Percentiles rank a stretch among this genome's conserved stretches.
These are phyloP conservation scores for Termitomyces sp. DNA, from an alignment of 1,284 basidiomycete genomes.

Conservation along the genomic window DNA sequence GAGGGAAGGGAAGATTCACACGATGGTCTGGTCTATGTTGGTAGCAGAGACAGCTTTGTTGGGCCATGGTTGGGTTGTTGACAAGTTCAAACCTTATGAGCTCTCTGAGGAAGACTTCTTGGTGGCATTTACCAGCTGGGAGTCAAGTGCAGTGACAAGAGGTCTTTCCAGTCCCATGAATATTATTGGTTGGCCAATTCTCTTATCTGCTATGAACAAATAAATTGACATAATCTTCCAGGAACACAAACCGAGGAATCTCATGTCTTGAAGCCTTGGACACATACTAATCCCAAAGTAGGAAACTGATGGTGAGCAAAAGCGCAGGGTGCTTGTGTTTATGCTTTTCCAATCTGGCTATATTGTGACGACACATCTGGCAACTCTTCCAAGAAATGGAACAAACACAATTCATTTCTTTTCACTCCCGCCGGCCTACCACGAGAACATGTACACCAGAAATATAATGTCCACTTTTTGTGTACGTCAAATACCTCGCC, in stretches of 20 bases:
- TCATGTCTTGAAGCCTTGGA: constrained; percentile 13
- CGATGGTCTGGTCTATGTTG: constrained; percentile 17
- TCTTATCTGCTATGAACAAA: neutral
- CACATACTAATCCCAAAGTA: constrained; percentile 11
- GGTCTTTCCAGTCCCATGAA: constrained; percentile 12
- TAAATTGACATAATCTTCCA: neutral
- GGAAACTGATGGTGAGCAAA: constrained; percentile 20
- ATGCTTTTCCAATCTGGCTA: constrained; percentile 28
- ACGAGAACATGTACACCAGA: constrained; percentile 22
- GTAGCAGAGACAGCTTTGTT: neutral
- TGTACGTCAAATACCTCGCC: constrained; percentile 29
- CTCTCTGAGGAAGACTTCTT: constrained; percentile 14
- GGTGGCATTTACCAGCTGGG: constrained; percentile 13
- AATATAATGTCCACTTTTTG: constrained; percentile 21
- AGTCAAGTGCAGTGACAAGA: neutral
- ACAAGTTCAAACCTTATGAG: constrained; percentile 13
- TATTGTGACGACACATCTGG: constrained; percentile 38
- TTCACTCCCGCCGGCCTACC: constrained; percentile 27
- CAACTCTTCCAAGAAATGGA: constrained; percentile 40
- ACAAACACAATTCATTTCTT: constrained; percentile 34
- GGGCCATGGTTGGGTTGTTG: constrained; percentile 13
- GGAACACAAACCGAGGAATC: neutral
- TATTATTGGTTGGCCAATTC: constrained; percentile 14
- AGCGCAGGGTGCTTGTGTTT: constrained; percentile 22
- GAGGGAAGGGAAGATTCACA: constrained; percentile 12